Conservation (phyloP, 805 yeast species). For the Yamadazyma tumulicola region DNA sequence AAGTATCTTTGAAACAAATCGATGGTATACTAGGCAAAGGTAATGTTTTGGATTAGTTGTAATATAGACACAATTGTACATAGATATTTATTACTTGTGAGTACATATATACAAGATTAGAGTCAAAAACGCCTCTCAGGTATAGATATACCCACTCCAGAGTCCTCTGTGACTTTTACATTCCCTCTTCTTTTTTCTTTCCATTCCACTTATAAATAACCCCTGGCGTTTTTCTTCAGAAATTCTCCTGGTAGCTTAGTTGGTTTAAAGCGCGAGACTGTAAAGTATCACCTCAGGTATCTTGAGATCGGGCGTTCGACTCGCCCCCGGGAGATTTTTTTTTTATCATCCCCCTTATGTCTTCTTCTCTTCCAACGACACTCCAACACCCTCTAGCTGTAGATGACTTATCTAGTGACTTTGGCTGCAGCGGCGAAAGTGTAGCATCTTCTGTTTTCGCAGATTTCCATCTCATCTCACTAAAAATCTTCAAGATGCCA, state of each 20-base stretch:
- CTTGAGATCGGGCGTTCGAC: slow-evolving; percentile 51
- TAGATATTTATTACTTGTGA: slow-evolving; percentile 1
- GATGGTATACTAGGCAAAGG: slow-evolving; percentile 10
- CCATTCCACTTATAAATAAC: no score
- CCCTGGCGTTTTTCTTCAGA: neutral
- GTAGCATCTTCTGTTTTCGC: neutral
- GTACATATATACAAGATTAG: no score
- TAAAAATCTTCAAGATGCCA: slow-evolving; percentile 50
- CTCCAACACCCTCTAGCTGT: no score
- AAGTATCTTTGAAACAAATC: slow-evolving; percentile 60
- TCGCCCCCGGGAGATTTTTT: slow-evolving; percentile 45
- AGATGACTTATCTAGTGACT: no score
- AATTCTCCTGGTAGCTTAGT: slow-evolving; percentile 45
- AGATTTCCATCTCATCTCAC: neutral
- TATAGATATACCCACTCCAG: no score
- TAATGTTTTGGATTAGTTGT: neutral
- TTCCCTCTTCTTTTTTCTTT: no score
- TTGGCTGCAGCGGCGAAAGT: no score
- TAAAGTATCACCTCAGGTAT: slow-evolving; percentile 36
- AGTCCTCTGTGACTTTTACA: no score
- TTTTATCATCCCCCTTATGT: slow-evolving; percentile 5
- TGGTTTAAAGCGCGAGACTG: slow-evolving; percentile 51
- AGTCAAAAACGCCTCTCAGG: no score
- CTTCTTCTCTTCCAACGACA: neutral
- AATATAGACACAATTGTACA: slow-evolving; percentile 3